Evolutionary conservation across 2,329 filamentous ascomycete species (phyloP).

Genomic region (Apiospora phragmitis): DNA sequence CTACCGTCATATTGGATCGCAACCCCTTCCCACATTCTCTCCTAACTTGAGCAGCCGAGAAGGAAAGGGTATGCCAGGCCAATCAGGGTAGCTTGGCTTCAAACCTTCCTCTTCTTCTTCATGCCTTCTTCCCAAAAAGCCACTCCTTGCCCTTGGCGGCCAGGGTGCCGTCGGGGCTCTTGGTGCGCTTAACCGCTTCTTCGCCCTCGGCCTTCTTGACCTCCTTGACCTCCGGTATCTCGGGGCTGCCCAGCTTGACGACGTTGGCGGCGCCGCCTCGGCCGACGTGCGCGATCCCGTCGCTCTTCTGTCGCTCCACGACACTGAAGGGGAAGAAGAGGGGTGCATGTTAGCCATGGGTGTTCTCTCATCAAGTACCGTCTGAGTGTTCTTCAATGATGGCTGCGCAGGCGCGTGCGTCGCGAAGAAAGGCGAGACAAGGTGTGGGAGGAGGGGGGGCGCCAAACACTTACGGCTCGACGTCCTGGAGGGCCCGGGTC

Average conservation of each 20-base stretch:
- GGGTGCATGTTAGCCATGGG: neutral
- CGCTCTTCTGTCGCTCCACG: conserved; percentile 52
- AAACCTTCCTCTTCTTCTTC: conserved; percentile 18
- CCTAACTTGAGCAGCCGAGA: neutral
- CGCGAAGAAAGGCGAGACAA: neutral
- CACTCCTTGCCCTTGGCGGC: conserved; percentile 49
- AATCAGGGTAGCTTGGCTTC: neutral
- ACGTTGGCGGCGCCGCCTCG: conserved; percentile 77
- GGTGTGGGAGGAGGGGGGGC: conserved; percentile 26
- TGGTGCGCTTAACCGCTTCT: conserved; percentile 22
- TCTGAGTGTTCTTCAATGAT: neutral
- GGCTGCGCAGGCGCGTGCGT: neutral
- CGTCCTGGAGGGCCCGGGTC: conserved; percentile 81
- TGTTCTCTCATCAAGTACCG: neutral
- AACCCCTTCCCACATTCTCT: neutral
- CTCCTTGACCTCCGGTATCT: conserved; percentile 40
- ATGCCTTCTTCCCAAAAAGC: conserved; percentile 50
- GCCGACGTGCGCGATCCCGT: conserved; percentile 65
- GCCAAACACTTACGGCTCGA: conserved; percentile 62
- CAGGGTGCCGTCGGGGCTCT: conserved; percentile 26
- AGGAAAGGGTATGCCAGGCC: neutral
- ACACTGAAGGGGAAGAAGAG: conserved; percentile 36
- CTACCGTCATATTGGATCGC: neutral
- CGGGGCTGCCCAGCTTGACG: conserved; percentile 42
- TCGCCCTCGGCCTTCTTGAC: conserved; percentile 48